These are phyloP conservation scores for Psilocybe sp. DNA, from an alignment of 768 basidiomycete genomes.

Conservation along the genomic window DNA sequence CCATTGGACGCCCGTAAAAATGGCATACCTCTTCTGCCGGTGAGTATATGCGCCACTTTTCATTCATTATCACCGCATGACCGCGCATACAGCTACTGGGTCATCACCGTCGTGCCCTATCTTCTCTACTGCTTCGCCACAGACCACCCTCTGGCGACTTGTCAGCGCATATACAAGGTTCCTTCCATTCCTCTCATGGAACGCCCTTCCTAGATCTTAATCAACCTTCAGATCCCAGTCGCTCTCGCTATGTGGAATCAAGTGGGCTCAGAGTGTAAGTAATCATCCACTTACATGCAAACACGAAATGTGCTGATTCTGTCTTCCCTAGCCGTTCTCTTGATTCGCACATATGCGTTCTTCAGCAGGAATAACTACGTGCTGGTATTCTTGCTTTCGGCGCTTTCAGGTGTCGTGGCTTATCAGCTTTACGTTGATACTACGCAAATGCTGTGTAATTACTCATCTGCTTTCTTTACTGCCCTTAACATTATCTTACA, in stretches of 20 bases:
- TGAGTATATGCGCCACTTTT: slow-evolving; percentile 31
- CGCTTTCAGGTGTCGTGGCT: slow-evolving; percentile 70
- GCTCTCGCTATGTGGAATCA: slow-evolving; percentile 86
- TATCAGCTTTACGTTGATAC: slow-evolving; percentile 82
- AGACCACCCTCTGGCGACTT: slow-evolving; percentile 62
- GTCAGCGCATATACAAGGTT: slow-evolving; percentile 71
- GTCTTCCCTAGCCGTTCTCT: slow-evolving; percentile 56
- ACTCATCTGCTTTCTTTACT: slow-evolving; percentile 2
- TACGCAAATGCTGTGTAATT: slow-evolving; percentile 73
- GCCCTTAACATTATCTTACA: slow-evolving; percentile 6
- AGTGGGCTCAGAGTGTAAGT: slow-evolving; percentile 74
- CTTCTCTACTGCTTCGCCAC: slow-evolving; percentile 73
- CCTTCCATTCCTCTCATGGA: slow-evolving; percentile 4
- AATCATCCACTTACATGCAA: slow-evolving; percentile 4
- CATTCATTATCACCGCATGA: slow-evolving; percentile 17
- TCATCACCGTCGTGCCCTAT: slow-evolving; percentile 76
- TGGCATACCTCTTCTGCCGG: slow-evolving; percentile 84
- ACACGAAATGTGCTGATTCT: slow-evolving; percentile 5
- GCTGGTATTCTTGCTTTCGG: slow-evolving; percentile 59
- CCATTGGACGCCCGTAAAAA: slow-evolving; percentile 80
- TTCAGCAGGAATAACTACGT: slow-evolving; percentile 76
- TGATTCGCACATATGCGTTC: slow-evolving; percentile 84
- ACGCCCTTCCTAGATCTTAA: slow-evolving; percentile 3
- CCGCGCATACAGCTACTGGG: slow-evolving; percentile 63
- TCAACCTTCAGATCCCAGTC: slow-evolving; percentile 60